phyloP scores from a whole-genome alignment of 1,139 yeast species.

The Pichia terricola region DNA sequence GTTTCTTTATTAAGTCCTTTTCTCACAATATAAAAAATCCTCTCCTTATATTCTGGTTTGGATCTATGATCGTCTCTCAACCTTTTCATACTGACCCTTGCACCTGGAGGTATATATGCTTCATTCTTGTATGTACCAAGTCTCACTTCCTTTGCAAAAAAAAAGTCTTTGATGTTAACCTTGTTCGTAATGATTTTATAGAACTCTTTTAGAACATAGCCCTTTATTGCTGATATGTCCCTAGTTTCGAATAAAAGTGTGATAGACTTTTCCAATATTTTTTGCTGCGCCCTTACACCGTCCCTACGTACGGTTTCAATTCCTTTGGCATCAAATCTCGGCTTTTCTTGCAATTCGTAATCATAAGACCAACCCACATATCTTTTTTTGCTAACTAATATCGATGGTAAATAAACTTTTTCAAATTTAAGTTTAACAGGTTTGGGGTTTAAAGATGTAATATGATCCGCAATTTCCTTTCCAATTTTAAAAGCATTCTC shows the following conservation, averaged over 20 bases:
- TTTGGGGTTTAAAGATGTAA: slow-evolving; percentile 64
- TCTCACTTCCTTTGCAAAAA: slow-evolving; percentile 86
- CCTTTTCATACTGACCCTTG: slow-evolving; percentile 58
- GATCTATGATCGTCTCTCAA: slow-evolving; percentile 58
- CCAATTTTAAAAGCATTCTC: slow-evolving; percentile 76
- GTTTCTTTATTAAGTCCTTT: slow-evolving; percentile 56
- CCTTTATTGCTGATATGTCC: slow-evolving; percentile 62
- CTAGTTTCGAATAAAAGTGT: slow-evolving; percentile 60
- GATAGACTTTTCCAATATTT: slow-evolving; percentile 63
- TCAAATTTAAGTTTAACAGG: slow-evolving; percentile 84
- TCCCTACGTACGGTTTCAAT: slow-evolving; percentile 91
- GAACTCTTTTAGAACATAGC: slow-evolving; percentile 58
- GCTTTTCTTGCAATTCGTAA: slow-evolving; percentile 38
- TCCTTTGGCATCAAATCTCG: slow-evolving; percentile 90
- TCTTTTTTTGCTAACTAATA: slow-evolving; percentile 75
- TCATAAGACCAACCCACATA: slow-evolving; percentile 85
- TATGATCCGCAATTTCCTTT: slow-evolving; percentile 48
- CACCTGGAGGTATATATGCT: slow-evolving; percentile 80
- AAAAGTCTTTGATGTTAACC: slow-evolving; percentile 68
- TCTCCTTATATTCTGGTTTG: slow-evolving; percentile 80
- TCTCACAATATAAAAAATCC: slow-evolving; percentile 79
- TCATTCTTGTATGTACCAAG: slow-evolving; percentile 75
- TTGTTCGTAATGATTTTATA: slow-evolving; percentile 49
- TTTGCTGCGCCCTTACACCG: slow-evolving; percentile 88
- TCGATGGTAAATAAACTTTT: slow-evolving; percentile 83